Evolutionary conservation across 345 rosid genomes (phyloP), one percentile per base, ranked within the genome.

Genomic region (Cardamine chenopodiifolia): DNA sequence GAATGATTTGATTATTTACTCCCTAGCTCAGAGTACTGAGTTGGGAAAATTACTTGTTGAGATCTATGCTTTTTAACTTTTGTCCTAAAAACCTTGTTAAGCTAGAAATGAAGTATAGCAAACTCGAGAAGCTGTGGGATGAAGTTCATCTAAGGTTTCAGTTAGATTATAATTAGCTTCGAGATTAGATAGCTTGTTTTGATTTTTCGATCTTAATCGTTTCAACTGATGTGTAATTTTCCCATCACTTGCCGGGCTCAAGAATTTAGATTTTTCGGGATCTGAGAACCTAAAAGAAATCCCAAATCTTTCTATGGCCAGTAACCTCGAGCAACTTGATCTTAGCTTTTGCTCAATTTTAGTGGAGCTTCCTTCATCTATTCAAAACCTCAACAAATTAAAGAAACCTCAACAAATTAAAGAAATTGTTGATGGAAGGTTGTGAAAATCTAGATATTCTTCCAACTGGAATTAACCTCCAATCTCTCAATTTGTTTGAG

Each of bases 221-320:
- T 6, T 44, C 11, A 32, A 40, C 1, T 40, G 17, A 40, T 44
- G 20, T n/a, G 8, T 5, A 44, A 44, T 10, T 45, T 42, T 2
- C 50, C 1, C 2, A 42, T 42, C 48, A 42, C 48, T 42, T 15
- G 2, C 2, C 0, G 1, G 3, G 3, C 48, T 15, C 48, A 42
- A 15, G 3, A 15, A 42, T 2, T 15, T 44, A 4, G 0, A 44
- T 44, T 44, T 44, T 9, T 1, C 0, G 20, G 49, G 49, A n/a
- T 49, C 67, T 6, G 2, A 12, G 14, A 26, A 65, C 13, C 40
- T 81, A 39, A 52, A 17, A 1, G 55, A 18, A 63, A 66, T 74
- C 19, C 63, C 74, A 20, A 48, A 75, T 44, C 56, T 66, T 7
- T 74, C 79, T 15, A 1, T n/a, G 37, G 74, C 77, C 4, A 17